Percentiles rank a stretch among this genome's conserved stretches.
Conservation (phyloP, 106 monocot species). For the Apostasia ramifera region DNA sequence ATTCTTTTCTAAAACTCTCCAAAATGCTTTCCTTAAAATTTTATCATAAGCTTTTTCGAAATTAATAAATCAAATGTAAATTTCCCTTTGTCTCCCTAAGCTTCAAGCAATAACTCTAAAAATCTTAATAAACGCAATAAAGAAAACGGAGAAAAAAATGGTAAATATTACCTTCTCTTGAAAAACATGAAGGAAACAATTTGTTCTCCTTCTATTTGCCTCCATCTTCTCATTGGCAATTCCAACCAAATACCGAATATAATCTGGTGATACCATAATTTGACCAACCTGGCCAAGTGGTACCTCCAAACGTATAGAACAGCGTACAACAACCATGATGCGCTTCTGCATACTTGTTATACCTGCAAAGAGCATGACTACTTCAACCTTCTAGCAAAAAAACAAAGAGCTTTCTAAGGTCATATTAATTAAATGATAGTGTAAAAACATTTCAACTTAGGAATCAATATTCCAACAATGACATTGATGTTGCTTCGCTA, state of each 20-base stretch:
- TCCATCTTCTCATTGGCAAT: conserved; percentile 95
- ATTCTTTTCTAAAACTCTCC: no score
- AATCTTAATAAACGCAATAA: neutral
- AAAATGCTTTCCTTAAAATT: no score
- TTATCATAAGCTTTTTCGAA: no score
- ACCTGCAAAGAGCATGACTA: conserved; percentile 24
- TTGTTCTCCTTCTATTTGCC: conserved; percentile 68
- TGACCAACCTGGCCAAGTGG: conserved; percentile 55
- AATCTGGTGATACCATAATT: conserved; percentile 63
- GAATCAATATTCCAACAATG: no score
- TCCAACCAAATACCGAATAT: conserved; percentile 59
- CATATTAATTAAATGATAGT: no score
- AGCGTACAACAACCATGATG: conserved; percentile 75
- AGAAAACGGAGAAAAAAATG: neutral
- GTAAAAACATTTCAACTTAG: no score
- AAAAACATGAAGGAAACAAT: conserved; percentile 41
- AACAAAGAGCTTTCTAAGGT: no score
- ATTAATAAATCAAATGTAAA: no score
- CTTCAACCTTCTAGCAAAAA: no score
- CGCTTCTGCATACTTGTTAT: conserved; percentile 69
- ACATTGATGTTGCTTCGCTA: no score
- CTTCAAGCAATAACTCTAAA: neutral
- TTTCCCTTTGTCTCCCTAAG: no score
- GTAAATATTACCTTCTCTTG: conserved; percentile 28
- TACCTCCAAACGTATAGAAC: conserved; percentile 91